These are phyloP conservation scores for Herpetomonas muscarum DNA, from an alignment of 208 protist species.

Conservation along the genomic window DNA sequence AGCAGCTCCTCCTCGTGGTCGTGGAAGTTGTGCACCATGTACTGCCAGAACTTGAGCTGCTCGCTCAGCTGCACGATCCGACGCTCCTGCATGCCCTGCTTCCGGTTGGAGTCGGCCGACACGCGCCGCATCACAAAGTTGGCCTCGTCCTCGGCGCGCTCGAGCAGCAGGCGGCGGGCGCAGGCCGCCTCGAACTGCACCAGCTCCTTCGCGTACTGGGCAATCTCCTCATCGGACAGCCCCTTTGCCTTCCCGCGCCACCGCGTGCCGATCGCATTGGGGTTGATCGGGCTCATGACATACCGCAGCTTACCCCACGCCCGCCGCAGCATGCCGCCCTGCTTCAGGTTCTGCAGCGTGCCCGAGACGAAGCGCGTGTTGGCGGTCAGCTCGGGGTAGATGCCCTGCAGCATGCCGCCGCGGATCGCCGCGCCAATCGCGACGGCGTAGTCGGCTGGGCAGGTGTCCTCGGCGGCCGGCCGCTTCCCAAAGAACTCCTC, in stretches of 20 bases:
- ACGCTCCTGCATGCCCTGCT: slow-evolving; percentile 89
- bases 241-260: slow-evolving; percentile 79
- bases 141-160: slow-evolving; percentile 81
- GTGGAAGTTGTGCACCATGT: slow-evolving; percentile 92
- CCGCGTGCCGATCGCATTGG: slow-evolving; percentile 83
- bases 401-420: slow-evolving; percentile 83
- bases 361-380: slow-evolving; percentile 81
- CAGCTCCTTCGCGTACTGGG: slow-evolving; percentile 86
- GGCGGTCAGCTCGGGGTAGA: slow-evolving; percentile 59
- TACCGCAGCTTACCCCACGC: slow-evolving; percentile 28
- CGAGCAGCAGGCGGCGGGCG: slow-evolving; percentile 70
- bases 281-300: slow-evolving; percentile 42
- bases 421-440: slow-evolving; percentile 80
- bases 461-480: slow-evolving; percentile 54
- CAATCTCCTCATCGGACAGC: slow-evolving; percentile 78
- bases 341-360: slow-evolving; percentile 65
- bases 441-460: slow-evolving; percentile 88
- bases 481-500: slow-evolving; percentile 77
- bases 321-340: slow-evolving; percentile 40
- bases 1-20: slow-evolving; percentile 87
- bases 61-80: slow-evolving; percentile 77
- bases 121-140: slow-evolving; percentile 89
- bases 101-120: slow-evolving; percentile 68
- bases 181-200: slow-evolving; percentile 87
- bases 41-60: slow-evolving; percentile 92